Conservation (phyloP, 768 basidiomycete genomes). For the Royoungia palumana region DNA sequence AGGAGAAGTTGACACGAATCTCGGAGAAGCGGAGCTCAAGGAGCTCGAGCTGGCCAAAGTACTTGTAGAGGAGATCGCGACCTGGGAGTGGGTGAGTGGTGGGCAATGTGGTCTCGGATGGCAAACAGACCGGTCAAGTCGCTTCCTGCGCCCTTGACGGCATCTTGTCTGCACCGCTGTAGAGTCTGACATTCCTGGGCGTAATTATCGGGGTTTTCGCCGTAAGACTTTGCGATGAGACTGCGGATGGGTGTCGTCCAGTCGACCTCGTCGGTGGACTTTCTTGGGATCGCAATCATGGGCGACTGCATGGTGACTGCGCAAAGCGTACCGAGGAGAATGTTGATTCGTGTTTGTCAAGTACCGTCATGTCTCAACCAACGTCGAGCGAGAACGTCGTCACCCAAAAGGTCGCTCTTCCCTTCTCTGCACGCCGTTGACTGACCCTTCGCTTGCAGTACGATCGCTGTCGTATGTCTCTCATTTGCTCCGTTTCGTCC, state of each 20-base stretch:
- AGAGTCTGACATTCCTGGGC: conserved; percentile 77
- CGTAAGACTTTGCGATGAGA: conserved; percentile 88
- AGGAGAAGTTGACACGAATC: conserved; percentile 92
- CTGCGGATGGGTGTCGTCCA: conserved; percentile 87
- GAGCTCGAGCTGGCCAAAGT: conserved; percentile 97
- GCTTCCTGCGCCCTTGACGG: conserved; percentile 93
- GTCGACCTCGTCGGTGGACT: conserved; percentile 95
- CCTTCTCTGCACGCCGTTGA: neutral
- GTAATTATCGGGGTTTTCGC: conserved; percentile 90
- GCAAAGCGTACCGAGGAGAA: no score
- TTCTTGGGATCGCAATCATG: conserved; percentile 89
- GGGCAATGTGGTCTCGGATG: neutral
- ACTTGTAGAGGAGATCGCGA: conserved; percentile 95
- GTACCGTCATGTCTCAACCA: conserved; percentile 50
- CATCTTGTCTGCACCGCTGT: conserved; percentile 92
- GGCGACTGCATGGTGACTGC: conserved; percentile 67
- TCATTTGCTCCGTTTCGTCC: conserved; percentile 28
- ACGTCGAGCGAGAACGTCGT: conserved; percentile 87
- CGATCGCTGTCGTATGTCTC: conserved; percentile 79
- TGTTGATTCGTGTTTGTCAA: conserved; percentile 26
- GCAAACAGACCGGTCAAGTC: conserved; percentile 76
- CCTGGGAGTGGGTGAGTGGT: conserved; percentile 40
- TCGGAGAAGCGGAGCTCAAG: conserved; percentile 96
- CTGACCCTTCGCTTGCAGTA: conserved; percentile 44
- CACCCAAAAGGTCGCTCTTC: conserved; percentile 72